A percentile compares a stretch with the other conserved stretches of the same genome.
Evolutionary conservation across 257 asterid genomes (phyloP).

Genomic region (Plectranthus barbatus): DNA sequence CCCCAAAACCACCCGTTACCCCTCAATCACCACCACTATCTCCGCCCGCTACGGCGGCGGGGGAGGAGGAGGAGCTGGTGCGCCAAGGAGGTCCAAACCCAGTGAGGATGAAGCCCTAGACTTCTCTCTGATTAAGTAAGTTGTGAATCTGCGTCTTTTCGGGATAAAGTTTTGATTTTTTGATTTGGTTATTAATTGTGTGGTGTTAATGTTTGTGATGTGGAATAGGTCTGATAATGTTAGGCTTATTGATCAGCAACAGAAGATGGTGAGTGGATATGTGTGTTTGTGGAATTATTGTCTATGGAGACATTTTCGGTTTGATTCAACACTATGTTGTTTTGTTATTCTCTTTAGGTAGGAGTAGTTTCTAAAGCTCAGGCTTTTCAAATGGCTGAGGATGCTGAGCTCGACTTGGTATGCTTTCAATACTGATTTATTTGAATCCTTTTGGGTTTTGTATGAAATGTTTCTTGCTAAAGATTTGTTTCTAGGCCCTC

Average conservation of each 20-base stretch:
- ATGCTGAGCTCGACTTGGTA: conserved; percentile 92
- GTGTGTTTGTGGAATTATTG: neutral
- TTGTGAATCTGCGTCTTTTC: neutral
- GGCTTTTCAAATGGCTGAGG: conserved; percentile 92
- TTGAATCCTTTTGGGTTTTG: neutral
- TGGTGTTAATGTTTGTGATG: conserved; percentile 7
- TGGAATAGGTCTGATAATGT: conserved; percentile 72
- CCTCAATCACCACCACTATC: conserved; percentile 27
- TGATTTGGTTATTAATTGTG: conserved; percentile 8
- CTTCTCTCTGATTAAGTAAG: conserved; percentile 54
- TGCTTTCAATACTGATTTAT: conserved; percentile 13
- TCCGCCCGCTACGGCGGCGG: conserved; percentile 67
- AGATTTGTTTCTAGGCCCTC: neutral
- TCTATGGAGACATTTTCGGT: conserved; percentile 4
- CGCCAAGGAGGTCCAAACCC: conserved; percentile 29
- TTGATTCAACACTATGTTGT: conserved; percentile 8
- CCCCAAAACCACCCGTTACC: conserved; percentile 16
- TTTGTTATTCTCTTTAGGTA: conserved; percentile 43
- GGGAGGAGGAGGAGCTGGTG: conserved; percentile 35
- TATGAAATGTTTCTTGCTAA: neutral
- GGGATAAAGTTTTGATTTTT: neutral
- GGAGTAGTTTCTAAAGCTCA: conserved; percentile 67
- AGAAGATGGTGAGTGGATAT: conserved; percentile 67
- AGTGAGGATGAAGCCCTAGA: conserved; percentile 67
- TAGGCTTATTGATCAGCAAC: conserved; percentile 84